These are phyloP conservation scores for Globisporangium middletonii DNA, from an alignment of 352 stramenopile species.

Conservation along the genomic window DNA sequence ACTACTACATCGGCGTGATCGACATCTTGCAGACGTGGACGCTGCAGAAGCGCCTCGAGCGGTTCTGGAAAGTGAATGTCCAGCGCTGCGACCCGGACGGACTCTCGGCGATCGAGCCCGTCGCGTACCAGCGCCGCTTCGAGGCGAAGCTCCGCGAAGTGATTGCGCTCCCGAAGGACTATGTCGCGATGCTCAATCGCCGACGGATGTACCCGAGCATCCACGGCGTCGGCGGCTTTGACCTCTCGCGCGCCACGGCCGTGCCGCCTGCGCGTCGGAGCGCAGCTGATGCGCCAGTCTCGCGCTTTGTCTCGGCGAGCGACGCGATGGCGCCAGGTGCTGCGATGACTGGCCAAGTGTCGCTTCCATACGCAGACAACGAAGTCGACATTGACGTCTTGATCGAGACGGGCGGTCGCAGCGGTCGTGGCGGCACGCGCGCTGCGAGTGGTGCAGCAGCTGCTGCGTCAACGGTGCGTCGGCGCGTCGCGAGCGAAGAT, in stretches of 20 bases:
- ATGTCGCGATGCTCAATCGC: slow-evolving; percentile 7
- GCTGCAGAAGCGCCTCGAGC: slow-evolving; percentile 72
- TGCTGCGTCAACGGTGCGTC: neutral
- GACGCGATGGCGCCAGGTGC: neutral
- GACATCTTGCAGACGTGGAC: slow-evolving; percentile 90
- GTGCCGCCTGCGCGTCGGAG: too few relatives aligned
- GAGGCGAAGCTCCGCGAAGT: slow-evolving; percentile 77
- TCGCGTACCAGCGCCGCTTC: slow-evolving; percentile 76
- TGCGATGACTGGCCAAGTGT: neutral
- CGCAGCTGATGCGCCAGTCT: neutral
- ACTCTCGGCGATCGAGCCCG: slow-evolving; percentile 78
- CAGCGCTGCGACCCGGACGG: slow-evolving; percentile 63
- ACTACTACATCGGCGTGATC: slow-evolving; percentile 89
- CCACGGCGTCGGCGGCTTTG: neutral
- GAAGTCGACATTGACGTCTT: slow-evolving; percentile 12
- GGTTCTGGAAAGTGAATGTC: slow-evolving; percentile 78
- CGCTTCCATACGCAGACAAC: slow-evolving; percentile 2
- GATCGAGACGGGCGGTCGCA: slow-evolving; percentile 4
- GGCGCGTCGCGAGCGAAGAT: neutral
- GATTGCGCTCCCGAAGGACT: slow-evolving; percentile 68
- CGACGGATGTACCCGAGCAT: slow-evolving; percentile 4
- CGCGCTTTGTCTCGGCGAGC: neutral
- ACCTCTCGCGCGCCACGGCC: neutral
- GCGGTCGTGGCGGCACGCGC: slow-evolving; percentile 1
- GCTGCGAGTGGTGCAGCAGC: neutral